Percentiles rank a stretch among this genome's conserved stretches.
These are phyloP conservation scores for Jatropha curcas DNA, from an alignment of 345 rosid species.

Conservation along the genomic window DNA sequence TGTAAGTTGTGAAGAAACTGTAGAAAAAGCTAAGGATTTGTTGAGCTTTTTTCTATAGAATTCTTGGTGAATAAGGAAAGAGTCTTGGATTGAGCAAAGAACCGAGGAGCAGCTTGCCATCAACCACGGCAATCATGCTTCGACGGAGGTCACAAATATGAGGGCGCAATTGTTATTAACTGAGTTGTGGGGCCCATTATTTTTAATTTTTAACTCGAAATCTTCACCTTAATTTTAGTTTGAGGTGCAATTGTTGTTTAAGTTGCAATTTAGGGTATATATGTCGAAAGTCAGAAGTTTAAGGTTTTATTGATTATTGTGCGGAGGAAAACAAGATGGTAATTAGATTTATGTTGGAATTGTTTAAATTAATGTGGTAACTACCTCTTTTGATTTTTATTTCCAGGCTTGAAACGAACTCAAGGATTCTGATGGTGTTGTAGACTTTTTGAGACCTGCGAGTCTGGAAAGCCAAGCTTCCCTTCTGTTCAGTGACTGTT, in stretches of 20 bases:
- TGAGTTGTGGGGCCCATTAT: too few species aligned
- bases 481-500: background rate
- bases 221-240: too few species aligned
- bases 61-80: conserved; percentile 9
- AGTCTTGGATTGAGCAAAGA: conserved; percentile 14
- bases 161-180: too few species aligned
- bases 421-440: conserved; percentile 7
- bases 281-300: too few species aligned
- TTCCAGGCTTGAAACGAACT: conserved; percentile 22
- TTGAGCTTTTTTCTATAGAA: conserved; percentile 17
- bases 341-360: background rate
- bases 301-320: background rate
- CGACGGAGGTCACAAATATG: too few species aligned
- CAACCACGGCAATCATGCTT: too few species aligned
- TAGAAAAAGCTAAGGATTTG: conserved; percentile 6
- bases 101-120: too few species aligned
- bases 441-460: conserved; percentile 2
- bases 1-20: conserved; percentile 24
- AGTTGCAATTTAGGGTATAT: too few species aligned
- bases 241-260: too few species aligned
- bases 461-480: conserved; percentile 11
- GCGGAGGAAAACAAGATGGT: background rate
- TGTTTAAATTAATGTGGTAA: background rate
- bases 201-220: too few species aligned
- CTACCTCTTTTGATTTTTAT: background rate